Conservation (phyloP, 495 filamentous ascomycete species). For the Hyaloscypha finlandica region DNA sequence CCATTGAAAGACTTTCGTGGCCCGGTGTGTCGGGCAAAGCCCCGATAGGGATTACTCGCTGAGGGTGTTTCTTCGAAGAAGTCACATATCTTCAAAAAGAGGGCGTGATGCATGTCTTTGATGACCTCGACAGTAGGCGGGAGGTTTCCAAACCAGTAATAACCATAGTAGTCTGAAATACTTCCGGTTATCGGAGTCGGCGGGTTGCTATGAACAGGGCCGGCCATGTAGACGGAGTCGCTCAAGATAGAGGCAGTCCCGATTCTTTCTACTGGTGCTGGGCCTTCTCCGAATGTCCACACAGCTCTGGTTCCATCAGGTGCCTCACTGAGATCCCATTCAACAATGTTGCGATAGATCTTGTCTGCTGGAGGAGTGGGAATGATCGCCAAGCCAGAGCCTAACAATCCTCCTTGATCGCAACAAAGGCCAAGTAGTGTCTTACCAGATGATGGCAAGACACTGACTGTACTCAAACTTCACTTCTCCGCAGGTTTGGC, state of each 20-base stretch:
- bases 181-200: neutral
- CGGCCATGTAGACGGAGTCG: constrained; percentile 31
- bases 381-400: constrained; percentile 23
- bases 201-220: constrained; percentile 22
- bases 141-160: constrained; percentile 25
- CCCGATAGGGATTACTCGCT: constrained; percentile 14
- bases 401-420: constrained; percentile 24
- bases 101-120: constrained; percentile 22
- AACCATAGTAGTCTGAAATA: constrained; percentile 23
- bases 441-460: constrained; percentile 2
- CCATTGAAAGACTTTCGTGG: constrained; percentile 5
- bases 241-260: constrained; percentile 19
- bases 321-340: constrained; percentile 26
- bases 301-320: constrained; percentile 27
- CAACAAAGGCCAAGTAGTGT: constrained; percentile 8
- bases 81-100: constrained; percentile 21
- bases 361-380: constrained; percentile 1
- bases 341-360: constrained; percentile 20
- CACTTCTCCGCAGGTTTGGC: neutral
- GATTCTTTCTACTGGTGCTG: constrained; percentile 20
- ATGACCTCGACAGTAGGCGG: constrained; percentile 24
- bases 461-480: constrained; percentile 6
- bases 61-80: constrained; percentile 23
- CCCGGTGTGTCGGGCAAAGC: constrained; percentile 16
- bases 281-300: constrained; percentile 31